phyloP scores from a whole-genome alignment of 768 basidiomycete species.

The Pisolithus albus region DNA sequence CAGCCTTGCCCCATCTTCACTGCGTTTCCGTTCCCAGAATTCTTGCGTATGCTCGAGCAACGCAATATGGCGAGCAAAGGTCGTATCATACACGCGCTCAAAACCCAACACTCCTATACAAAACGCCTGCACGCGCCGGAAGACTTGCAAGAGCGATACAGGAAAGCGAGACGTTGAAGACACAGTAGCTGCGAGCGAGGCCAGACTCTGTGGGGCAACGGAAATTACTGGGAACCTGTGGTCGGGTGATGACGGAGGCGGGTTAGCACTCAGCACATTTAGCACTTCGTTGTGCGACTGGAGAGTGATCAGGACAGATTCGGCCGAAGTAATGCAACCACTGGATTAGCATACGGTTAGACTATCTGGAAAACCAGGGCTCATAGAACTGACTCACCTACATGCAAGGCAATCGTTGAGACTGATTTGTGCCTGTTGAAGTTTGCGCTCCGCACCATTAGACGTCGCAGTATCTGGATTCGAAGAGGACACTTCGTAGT shows the following conservation, averaged over 20 bases:
- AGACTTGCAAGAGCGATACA: constrained; percentile 50
- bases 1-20: constrained; percentile 34
- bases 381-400: constrained; percentile 52
- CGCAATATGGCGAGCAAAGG: constrained; percentile 84
- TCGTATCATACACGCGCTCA: constrained; percentile 86
- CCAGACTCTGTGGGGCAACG: constrained; percentile 84
- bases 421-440: constrained; percentile 92
- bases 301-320: constrained; percentile 92
- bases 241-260: constrained; percentile 29
- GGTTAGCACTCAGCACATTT: constrained; percentile 60
- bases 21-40: constrained; percentile 61
- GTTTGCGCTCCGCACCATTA: constrained; percentile 42
- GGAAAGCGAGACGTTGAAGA: constrained; percentile 39
- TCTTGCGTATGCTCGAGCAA: constrained; percentile 77
- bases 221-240: constrained; percentile 67
- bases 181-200: constrained; percentile 65
- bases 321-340: constrained; percentile 97
- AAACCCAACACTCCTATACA: constrained; percentile 64
- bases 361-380: not conserved
- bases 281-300: constrained; percentile 94
- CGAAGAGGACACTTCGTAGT: constrained; percentile 65
- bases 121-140: constrained; percentile 68
- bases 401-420: constrained; percentile 97
- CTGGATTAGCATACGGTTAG: constrained; percentile 33
- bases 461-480: constrained; percentile 12